Percentiles rank a stretch among this genome's conserved stretches.
Evolutionary conservation across 1,139 yeast species (phyloP).

Genomic region (Candida glucosophila): DNA sequence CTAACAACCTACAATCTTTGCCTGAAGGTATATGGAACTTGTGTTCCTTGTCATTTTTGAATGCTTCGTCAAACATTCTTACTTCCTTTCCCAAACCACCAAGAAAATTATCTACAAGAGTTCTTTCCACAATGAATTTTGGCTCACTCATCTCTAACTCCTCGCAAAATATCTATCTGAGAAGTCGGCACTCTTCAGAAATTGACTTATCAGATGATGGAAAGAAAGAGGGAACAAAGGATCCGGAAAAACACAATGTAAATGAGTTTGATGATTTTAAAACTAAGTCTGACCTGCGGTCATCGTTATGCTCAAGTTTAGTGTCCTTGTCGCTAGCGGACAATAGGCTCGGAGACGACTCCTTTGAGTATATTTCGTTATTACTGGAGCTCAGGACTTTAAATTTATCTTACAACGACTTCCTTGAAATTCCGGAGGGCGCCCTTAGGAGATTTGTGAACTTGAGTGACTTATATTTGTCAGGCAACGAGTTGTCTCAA

Average conservation of each 20-base stretch:
- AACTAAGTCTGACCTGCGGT: too few species aligned
- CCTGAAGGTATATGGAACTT: constrained; percentile 66
- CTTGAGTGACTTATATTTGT: constrained; percentile 62
- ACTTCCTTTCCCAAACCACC: constrained; percentile 58
- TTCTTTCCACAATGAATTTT: constrained; percentile 2
- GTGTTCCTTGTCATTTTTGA: constrained; percentile 49
- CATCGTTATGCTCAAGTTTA: constrained; percentile 44
- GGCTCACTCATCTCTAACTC: too few species aligned
- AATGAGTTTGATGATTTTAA: too few species aligned
- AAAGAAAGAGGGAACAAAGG: not conserved
- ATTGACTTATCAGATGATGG: not conserved
- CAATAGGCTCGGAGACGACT: constrained; percentile 72
- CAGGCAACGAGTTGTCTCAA: constrained; percentile 76
- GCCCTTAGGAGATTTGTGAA: constrained; percentile 50
- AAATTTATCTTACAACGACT: constrained; percentile 76
- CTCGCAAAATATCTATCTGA: too few species aligned
- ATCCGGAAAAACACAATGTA: constrained; percentile 3
- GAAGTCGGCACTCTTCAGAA: too few species aligned
- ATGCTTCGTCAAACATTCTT: constrained; percentile 74
- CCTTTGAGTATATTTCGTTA: constrained; percentile 60
- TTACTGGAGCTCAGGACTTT: constrained; percentile 53
- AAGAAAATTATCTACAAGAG: too few species aligned
- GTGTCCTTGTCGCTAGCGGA: constrained; percentile 64
- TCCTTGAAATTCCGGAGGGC: constrained; percentile 74
- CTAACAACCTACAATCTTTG: constrained; percentile 68